Conservation (phyloP, 2,329 filamentous ascomycete genomes). For the Basipetospora sp. region DNA sequence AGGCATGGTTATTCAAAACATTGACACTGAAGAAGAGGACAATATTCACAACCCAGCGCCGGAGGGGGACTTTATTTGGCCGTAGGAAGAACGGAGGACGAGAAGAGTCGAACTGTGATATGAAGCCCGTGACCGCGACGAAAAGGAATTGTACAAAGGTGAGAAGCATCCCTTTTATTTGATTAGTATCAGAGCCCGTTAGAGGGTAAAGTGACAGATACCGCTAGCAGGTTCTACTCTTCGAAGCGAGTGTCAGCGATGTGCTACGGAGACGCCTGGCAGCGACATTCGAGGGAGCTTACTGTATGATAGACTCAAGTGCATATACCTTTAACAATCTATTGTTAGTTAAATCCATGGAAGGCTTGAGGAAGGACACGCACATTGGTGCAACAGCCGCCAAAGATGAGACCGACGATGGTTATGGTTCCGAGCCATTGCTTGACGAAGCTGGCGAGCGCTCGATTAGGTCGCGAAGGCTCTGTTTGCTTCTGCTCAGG, state of each 20-base stretch:
- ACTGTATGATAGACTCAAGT: conserved; percentile 89
- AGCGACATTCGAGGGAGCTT: conserved; percentile 22
- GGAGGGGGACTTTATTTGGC: conserved; percentile 65
- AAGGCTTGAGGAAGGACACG: conserved; percentile 16
- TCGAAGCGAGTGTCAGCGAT: conserved; percentile 4
- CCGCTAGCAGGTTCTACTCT: conserved; percentile 76
- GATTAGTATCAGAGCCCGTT: conserved; percentile 3
- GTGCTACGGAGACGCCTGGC: too few relatives aligned
- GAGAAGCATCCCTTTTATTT: conserved; percentile 54
- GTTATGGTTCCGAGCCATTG: conserved; percentile 39
- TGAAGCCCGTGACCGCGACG: conserved; percentile 62
- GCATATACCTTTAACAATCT: conserved; percentile 61
- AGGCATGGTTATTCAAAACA: conserved; percentile 91
- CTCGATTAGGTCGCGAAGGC: too few relatives aligned
- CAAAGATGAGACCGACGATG: conserved; percentile 80
- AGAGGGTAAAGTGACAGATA: conserved; percentile 20
- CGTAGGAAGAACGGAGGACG: conserved; percentile 59
- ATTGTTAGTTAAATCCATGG: conserved; percentile 8
- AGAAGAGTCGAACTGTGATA: conserved; percentile 56
- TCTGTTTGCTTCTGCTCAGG: too few relatives aligned
- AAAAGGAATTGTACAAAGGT: conserved; percentile 84
- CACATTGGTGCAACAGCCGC: conserved; percentile 88
- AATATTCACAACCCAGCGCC: conserved; percentile 78
- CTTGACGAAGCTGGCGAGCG: background rate
- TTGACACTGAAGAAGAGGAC: conserved; percentile 86